Base-by-base conservation (phyloP, 495 filamentous ascomycete genomes). In the Penicillium angulare region DNA sequence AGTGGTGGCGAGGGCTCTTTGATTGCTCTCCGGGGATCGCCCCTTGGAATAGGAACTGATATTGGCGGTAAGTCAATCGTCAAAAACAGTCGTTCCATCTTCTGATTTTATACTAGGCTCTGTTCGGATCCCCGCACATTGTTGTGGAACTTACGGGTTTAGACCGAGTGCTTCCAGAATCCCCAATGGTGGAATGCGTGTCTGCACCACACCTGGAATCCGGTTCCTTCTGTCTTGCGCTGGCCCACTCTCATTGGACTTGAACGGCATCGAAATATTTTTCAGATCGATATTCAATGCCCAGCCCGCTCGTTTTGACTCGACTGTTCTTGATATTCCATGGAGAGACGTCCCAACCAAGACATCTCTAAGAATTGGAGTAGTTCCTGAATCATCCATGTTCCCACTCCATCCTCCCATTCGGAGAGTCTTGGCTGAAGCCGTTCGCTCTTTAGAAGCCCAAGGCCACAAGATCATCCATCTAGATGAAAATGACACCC, bases 51-150 rank as follows among this genome's bases (percentile, higher is more conserved):
- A 7, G 70, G 70, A 35, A 66, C 70, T 5, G 70, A 73, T 36
- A 66, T 73, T 35, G 66, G 66, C 9, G 66, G 56, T 52, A 42
- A 21, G 50, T 35, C 5, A 80, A 17, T 75, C 60, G 7, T n/a
- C 16, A 1, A 8, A 13, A n/a, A 46, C 29, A 24, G 15, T 7
- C 2, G 17, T 36, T 18, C 7, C 18, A 15, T 13, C 5, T 35
- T 7, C 73, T 67, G n/a, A 64, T 79, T 3, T 49, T 74, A 12
- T 74, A 76, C 54, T 53, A 59, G 56, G 83, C 3, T 79, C 74
- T 31, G 77, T 86, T 27, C 67, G 84, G 7, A 82, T 86, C 17
- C 85, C 85, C 2, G 82, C 85, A 7, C 76, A 75, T 17, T 83
- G 81, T 49, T 79, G 79, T 55, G 82, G 79, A 16, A 55, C 85